phyloP scores from a whole-genome alignment of 2,329 filamentous ascomycete genomes.

The Trichophyton equinum region DNA sequence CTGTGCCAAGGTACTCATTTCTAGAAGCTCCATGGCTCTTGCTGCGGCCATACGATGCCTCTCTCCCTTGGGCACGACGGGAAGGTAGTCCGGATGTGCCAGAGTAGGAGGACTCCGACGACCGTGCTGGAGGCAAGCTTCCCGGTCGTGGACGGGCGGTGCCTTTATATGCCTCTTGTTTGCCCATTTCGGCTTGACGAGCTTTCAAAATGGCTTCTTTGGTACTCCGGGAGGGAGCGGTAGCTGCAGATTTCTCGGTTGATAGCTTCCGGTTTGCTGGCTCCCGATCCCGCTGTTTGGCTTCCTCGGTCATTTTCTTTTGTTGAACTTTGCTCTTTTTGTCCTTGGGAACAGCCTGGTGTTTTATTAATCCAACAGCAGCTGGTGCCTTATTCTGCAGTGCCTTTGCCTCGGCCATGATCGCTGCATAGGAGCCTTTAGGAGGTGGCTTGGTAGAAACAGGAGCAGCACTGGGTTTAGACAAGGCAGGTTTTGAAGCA shows the following conservation, averaged over 20 bases:
- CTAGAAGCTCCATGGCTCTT: slow-evolving; percentile 17
- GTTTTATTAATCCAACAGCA: slow-evolving; percentile 42
- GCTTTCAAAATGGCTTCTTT: slow-evolving; percentile 22
- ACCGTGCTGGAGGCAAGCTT: slow-evolving; percentile 12
- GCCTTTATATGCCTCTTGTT: slow-evolving; percentile 27
- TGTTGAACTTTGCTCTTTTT: slow-evolving; percentile 45
- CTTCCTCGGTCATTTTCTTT: slow-evolving; percentile 31
- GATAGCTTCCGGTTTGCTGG: not conserved
- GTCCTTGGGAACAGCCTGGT: slow-evolving; percentile 43
- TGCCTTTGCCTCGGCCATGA: slow-evolving; percentile 47
- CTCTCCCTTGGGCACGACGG: slow-evolving; percentile 18
- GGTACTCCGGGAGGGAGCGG: slow-evolving; percentile 6
- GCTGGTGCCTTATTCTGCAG: slow-evolving; percentile 36
- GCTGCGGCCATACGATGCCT: slow-evolving; percentile 14
- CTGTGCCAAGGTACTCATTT: slow-evolving; percentile 36
- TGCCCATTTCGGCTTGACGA: slow-evolving; percentile 10
- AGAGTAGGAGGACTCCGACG: slow-evolving; percentile 24
- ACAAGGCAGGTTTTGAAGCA: slow-evolving; percentile 13
- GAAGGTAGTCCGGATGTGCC: slow-evolving; percentile 31
- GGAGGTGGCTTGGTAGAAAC: slow-evolving; percentile 35
- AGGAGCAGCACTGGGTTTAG: slow-evolving; percentile 14
- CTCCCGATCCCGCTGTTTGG: slow-evolving; percentile 31
- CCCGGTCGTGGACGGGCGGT: slow-evolving; percentile 18
- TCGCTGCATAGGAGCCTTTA: slow-evolving; percentile 47
- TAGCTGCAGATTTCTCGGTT: slow-evolving; percentile 19